Conservation (phyloP, 2,329 filamentous ascomycete genomes). For the Parastagonospora avenae region DNA sequence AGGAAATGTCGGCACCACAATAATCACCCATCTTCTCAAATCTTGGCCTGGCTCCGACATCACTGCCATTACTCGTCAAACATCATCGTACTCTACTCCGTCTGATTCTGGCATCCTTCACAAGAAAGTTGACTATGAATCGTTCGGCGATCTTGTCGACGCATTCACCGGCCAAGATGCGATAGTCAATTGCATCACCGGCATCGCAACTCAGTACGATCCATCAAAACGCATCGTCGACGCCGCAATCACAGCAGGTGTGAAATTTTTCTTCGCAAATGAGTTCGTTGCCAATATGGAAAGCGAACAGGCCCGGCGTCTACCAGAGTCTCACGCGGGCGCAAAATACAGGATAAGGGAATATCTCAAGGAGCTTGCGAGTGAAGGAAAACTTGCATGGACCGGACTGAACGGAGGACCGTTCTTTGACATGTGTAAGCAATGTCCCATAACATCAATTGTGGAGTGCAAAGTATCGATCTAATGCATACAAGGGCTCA, state of each 20-base stretch:
- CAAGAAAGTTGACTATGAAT: conserved; percentile 32
- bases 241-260: conserved; percentile 39
- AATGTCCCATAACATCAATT: neutral
- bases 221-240: conserved; percentile 52
- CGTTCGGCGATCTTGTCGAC: conserved; percentile 29
- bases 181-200: conserved; percentile 56
- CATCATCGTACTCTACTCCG: conserved; percentile 24
- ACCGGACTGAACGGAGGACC: conserved; percentile 42
- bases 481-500: conserved; percentile 32
- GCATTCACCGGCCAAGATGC: conserved; percentile 62
- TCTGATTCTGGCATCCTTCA: conserved; percentile 18
- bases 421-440: conserved; percentile 47
- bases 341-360: conserved; percentile 32
- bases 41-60: conserved; percentile 26
- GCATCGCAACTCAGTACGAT: conserved; percentile 48
- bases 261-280: conserved; percentile 42
- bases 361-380: conserved; percentile 31
- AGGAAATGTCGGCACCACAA: conserved; percentile 39
- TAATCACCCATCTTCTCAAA: conserved; percentile 35
- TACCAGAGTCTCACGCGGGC: conserved; percentile 35
- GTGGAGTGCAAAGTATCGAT: neutral
- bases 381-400: conserved; percentile 34
- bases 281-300: conserved; percentile 39
- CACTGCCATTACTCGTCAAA: conserved; percentile 36
- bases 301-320: conserved; percentile 27